A percentile compares a stretch with the other conserved stretches of the same genome.
Evolutionary conservation across 176 grass and related monocot genomes (phyloP).

Genomic region (Oryza rufipogon): DNA sequence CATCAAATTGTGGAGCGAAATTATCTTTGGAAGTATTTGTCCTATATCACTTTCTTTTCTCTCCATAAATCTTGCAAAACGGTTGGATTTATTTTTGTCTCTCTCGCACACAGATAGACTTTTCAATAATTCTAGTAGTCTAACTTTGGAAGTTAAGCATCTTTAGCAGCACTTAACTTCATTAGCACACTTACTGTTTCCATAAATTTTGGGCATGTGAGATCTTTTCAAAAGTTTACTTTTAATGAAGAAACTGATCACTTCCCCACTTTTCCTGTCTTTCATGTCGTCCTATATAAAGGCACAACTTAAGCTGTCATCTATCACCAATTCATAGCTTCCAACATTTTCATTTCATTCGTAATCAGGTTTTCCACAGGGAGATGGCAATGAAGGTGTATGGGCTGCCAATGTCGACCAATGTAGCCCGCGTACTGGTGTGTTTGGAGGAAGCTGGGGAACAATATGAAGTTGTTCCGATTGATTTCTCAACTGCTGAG

Average conservation of each 20-base stretch:
- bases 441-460: constrained; percentile 17
- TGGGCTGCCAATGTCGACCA: constrained; percentile 5
- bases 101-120: background rate
- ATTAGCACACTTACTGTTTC: no score
- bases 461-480: constrained; percentile 12
- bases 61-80: background rate
- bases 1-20: background rate
- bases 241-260: background rate
- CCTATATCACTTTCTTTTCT: background rate
- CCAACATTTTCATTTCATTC: background rate
- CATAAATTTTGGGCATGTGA: background rate
- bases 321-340: background rate
- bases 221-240: background rate
- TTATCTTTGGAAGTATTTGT: background rate
- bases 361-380: no score
- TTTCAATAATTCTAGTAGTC: background rate
- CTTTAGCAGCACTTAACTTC: background rate
- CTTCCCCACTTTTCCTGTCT: background rate
- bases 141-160: background rate
- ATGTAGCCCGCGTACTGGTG: background rate
- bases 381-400: constrained; percentile 23
- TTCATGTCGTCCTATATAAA: background rate
- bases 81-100: background rate
- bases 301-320: background rate
- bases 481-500: background rate